phyloP scores from a whole-genome alignment of 352 stramenopile species.

The Bremia lactucae region DNA sequence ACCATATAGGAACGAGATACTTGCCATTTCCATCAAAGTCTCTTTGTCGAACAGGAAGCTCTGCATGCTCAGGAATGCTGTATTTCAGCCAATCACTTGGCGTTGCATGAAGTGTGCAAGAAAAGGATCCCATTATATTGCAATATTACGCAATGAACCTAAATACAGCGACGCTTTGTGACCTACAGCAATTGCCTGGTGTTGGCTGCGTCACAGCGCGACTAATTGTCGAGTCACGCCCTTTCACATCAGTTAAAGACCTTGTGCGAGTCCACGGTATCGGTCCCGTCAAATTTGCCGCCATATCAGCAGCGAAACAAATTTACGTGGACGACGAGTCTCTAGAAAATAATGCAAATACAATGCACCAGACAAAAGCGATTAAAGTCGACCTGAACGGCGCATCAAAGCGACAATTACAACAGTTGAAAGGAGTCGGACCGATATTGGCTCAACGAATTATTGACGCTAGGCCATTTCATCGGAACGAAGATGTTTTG shows the following conservation, averaged over 20 bases:
- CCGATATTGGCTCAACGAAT: conserved; percentile 31
- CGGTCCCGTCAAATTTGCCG: conserved; percentile 24
- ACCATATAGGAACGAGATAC: background rate
- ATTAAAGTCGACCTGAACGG: conserved; percentile 37
- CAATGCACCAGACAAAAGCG: conserved; percentile 3
- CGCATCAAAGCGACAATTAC: conserved; percentile 27
- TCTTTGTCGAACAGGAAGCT: too few relatives aligned
- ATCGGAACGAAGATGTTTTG: conserved; percentile 36
- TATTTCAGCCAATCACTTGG: background rate
- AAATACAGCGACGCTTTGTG: conserved; percentile 15
- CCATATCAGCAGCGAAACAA: conserved; percentile 10
- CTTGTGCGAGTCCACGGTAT: conserved; percentile 37
- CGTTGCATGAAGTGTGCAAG: conserved; percentile 27
- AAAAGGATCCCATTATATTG: too few relatives aligned
- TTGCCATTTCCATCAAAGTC: background rate
- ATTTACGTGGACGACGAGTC: conserved; percentile 16
- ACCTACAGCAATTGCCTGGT: conserved; percentile 33
- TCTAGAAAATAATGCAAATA: background rate
- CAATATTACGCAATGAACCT: conserved; percentile 18
- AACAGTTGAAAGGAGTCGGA: conserved; percentile 32
- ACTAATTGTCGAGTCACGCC: conserved; percentile 32
- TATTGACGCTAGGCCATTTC: conserved; percentile 33
- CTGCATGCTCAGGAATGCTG: background rate
- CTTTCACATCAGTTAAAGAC: conserved; percentile 28
- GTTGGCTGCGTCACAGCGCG: conserved; percentile 29